Evolutionary conservation across 1,139 yeast species (phyloP).

Genomic region (Magnusiomyces suaveolens): DNA sequence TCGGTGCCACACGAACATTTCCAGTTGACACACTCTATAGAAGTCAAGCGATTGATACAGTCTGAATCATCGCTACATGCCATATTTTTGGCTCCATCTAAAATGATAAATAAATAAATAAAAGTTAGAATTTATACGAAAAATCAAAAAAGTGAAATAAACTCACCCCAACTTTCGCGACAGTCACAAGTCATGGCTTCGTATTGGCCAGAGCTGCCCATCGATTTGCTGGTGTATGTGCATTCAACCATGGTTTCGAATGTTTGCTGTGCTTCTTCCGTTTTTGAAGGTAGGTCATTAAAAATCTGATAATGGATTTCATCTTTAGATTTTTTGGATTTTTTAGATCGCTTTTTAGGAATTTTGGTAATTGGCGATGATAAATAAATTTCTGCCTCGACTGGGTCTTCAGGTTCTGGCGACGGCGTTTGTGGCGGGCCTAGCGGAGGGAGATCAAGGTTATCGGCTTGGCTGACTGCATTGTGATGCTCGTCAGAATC

Average conservation of each 20-base stretch:
- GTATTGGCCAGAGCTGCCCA: slow-evolving; percentile 62
- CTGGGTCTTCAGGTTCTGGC: not conserved
- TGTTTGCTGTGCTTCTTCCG: slow-evolving; percentile 56
- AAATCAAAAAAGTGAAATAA: not conserved
- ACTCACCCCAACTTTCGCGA: slow-evolving; percentile 39
- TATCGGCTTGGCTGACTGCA: not conserved
- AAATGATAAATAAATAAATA: not conserved
- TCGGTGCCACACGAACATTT: slow-evolving; percentile 62
- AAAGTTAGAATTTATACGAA: no score
- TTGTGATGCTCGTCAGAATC: not conserved
- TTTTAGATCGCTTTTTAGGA: slow-evolving; percentile 14
- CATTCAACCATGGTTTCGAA: slow-evolving; percentile 52
- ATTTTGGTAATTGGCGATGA: slow-evolving; percentile 9
- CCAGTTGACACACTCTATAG: slow-evolving; percentile 81
- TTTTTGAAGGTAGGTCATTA: slow-evolving; percentile 45
- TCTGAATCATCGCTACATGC: slow-evolving; percentile 85
- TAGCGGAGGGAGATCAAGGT: not conserved
- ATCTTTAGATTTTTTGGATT: slow-evolving; percentile 4
- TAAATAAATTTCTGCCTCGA: not conserved
- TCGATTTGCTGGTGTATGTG: slow-evolving; percentile 46
- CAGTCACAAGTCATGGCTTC: slow-evolving; percentile 92
- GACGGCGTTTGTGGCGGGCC: not conserved
- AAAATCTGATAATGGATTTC: slow-evolving; percentile 26
- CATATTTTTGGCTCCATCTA: slow-evolving; percentile 37
- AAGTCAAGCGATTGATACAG: slow-evolving; percentile 85